A percentile compares a stretch with the other conserved stretches of the same genome.
Evolutionary conservation across 1,139 yeast genomes (phyloP).

Genomic region (Taiozyma sp.): DNA sequence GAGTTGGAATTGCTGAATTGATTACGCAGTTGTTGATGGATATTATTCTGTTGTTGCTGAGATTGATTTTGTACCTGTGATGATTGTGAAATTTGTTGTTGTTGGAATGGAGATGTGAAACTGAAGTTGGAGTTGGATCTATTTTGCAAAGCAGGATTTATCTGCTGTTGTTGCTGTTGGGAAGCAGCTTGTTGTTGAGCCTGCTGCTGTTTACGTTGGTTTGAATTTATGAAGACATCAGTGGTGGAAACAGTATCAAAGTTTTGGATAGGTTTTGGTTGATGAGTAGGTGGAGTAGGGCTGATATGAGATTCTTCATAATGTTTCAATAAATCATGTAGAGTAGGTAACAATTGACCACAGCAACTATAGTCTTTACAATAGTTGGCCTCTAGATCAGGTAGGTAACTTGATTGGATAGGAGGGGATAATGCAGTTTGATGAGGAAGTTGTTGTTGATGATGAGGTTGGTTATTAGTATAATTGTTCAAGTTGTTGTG

Average conservation of each 20-base stretch:
- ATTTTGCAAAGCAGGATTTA: slow-evolving; percentile 5
- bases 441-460: slow-evolving; percentile 13
- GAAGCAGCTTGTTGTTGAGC: slow-evolving; percentile 9
- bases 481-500: slow-evolving; percentile 25
- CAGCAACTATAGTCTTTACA: slow-evolving; percentile 97
- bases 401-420: slow-evolving; percentile 69
- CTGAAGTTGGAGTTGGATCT: neutral
- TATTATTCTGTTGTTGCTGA: slow-evolving; percentile 4
- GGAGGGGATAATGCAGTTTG: slow-evolving; percentile 51
- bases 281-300: slow-evolving; percentile 54
- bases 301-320: slow-evolving; percentile 95
- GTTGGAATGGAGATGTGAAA: neutral
- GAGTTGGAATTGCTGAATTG: slow-evolving; percentile 10
- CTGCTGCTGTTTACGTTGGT: slow-evolving; percentile 16
- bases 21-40: slow-evolving; percentile 9
- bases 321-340: slow-evolving; percentile 89
- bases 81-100: slow-evolving; percentile 9
- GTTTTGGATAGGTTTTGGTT: slow-evolving; percentile 34
- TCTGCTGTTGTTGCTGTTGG: slow-evolving; percentile 11
- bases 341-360: slow-evolving; percentile 84
- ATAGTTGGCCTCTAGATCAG: slow-evolving; percentile 90
- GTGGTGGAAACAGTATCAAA: slow-evolving; percentile 40
- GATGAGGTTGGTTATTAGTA: slow-evolving; percentile 16
- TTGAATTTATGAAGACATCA: slow-evolving; percentile 22
- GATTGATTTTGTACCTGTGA: slow-evolving; percentile 6